Evolutionary conservation across 345 rosid species (phyloP).

Genomic region (Angophora floribunda): DNA sequence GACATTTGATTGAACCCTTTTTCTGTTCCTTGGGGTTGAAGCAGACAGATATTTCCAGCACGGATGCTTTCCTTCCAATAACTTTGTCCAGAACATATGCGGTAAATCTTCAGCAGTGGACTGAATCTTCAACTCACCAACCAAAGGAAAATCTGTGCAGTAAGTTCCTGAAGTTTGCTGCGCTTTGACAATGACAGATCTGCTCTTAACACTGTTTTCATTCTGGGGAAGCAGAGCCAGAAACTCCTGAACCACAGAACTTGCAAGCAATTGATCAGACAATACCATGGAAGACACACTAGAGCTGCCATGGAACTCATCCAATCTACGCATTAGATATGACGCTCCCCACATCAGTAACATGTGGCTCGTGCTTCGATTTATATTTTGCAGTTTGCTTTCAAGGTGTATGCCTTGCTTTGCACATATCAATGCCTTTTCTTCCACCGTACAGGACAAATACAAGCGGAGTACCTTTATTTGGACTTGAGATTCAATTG

Average conservation of each 20-base stretch:
- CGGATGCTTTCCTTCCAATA: constrained; percentile 53
- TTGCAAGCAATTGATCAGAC: constrained; percentile 19
- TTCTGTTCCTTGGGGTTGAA: constrained; percentile 55
- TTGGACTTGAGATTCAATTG: constrained; percentile 42
- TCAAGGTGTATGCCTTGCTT: constrained; percentile 40
- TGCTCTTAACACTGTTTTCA: constrained; percentile 20
- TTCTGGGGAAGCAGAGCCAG: constrained; percentile 28
- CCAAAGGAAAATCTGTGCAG: constrained; percentile 27
- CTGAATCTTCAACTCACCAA: constrained; percentile 50
- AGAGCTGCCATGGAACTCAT: constrained; percentile 40
- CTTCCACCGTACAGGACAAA: constrained; percentile 68
- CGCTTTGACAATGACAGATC: constrained; percentile 45
- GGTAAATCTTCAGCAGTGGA: constrained; percentile 40
- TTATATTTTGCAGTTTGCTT: constrained; percentile 28
- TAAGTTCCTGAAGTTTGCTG: constrained; percentile 43
- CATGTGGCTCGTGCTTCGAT: constrained; percentile 27
- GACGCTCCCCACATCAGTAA: constrained; percentile 88
- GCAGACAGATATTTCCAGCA: constrained; percentile 54
- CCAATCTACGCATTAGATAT: constrained; percentile 50
- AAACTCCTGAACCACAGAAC: constrained; percentile 46
- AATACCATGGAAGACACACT: constrained; percentile 1
- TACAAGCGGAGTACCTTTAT: constrained; percentile 74
- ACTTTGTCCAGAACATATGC: constrained; percentile 61
- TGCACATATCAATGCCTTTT: constrained; percentile 60
- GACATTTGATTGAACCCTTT: constrained; percentile 39